phyloP scores from a whole-genome alignment of 441 rosid genomes.

The Populus hybrid region DNA sequence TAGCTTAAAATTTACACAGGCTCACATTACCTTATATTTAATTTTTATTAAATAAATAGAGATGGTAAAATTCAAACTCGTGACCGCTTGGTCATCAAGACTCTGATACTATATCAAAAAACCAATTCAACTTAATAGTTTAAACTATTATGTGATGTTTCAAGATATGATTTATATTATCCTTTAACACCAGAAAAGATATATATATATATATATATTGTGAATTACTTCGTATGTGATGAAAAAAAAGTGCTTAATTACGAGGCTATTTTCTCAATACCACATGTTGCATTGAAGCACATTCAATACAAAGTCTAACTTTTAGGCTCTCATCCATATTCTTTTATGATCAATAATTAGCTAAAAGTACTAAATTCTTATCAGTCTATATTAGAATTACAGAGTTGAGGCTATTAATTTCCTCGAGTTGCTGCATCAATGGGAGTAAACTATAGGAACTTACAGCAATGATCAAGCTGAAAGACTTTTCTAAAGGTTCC shows the following conservation, averaged over 20 bases:
- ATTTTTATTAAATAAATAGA: too few relatives aligned
- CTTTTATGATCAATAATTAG: background rate
- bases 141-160: fast-evolving
- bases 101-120: too few relatives aligned
- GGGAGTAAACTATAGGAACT: background rate
- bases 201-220: too few relatives aligned
- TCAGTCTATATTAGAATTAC: background rate
- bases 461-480: background rate
- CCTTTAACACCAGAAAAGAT: too few relatives aligned
- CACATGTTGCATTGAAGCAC: background rate
- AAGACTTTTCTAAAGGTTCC: background rate
- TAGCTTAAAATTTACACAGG: too few relatives aligned
- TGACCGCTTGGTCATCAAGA: too few relatives aligned
- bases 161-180: too few relatives aligned
- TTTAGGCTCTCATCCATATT: background rate
- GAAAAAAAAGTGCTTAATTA: background rate
- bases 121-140: too few relatives aligned
- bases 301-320: background rate
- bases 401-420: background rate
- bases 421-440: background rate
- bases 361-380: background rate
- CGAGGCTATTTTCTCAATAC: background rate
- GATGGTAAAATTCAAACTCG: too few relatives aligned
- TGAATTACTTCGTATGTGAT: background rate
- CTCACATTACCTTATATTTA: too few relatives aligned